These are phyloP conservation scores for Naganishia albida DNA, from an alignment of 1,284 basidiomycete species.

Conservation along the genomic window DNA sequence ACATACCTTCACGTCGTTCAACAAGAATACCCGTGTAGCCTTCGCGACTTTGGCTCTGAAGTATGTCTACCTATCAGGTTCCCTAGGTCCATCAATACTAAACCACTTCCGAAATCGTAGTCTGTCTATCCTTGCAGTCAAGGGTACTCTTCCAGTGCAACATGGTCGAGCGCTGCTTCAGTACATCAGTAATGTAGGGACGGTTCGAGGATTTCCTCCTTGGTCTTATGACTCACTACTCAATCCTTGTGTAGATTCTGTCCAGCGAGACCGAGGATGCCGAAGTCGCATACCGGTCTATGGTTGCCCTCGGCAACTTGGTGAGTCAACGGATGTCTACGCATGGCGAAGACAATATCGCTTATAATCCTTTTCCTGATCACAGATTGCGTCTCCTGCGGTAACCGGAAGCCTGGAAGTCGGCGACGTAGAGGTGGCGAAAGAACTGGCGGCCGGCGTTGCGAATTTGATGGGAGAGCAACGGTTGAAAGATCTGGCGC, in stretches of 20 bases:
- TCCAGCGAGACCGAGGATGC: constrained; percentile 69
- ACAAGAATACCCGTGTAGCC: constrained; percentile 42
- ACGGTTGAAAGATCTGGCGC: constrained; percentile 49
- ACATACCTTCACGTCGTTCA: constrained; percentile 32
- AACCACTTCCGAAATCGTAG: no score
- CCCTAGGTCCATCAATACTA: no score
- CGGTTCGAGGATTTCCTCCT: constrained; percentile 13
- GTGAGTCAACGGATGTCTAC: constrained; percentile 55
- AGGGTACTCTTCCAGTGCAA: constrained; percentile 41
- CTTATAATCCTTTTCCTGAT: constrained; percentile 3
- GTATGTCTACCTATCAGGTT: constrained; percentile 38
- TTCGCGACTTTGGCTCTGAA: constrained; percentile 51
- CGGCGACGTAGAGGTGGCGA: constrained; percentile 45
- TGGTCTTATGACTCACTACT: no score
- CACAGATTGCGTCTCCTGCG: constrained; percentile 46
- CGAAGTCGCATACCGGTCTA: constrained; percentile 79
- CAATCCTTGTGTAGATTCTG: constrained; percentile 59
- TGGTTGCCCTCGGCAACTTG: constrained; percentile 85
- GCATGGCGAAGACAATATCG: not conserved
- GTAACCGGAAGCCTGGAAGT: constrained; percentile 46
- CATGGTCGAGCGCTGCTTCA: constrained; percentile 40
- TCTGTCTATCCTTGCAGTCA: constrained; percentile 55
- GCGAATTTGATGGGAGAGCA: constrained; percentile 49
- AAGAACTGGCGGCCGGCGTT: constrained; percentile 40
- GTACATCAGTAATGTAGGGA: constrained; percentile 37